Conservation (phyloP, 352 stramenopile species). For the Globisporangium parvum region DNA sequence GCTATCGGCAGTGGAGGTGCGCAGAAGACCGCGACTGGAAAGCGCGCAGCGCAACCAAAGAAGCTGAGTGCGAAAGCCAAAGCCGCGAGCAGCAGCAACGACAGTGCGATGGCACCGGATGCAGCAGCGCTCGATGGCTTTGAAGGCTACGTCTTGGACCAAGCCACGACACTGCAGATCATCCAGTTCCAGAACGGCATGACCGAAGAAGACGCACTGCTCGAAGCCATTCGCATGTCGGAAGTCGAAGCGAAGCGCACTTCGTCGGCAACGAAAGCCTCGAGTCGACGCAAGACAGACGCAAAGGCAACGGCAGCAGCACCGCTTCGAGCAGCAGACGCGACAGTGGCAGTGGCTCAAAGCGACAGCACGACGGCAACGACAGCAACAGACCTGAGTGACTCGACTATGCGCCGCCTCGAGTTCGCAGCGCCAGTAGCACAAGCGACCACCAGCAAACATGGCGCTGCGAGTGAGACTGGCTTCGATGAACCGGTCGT, state of each 20-base stretch:
- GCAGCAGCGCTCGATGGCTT: background rate
- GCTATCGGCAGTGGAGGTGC: no score
- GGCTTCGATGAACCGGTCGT: background rate
- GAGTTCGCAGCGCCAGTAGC: background rate
- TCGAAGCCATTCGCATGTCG: constrained; percentile 63
- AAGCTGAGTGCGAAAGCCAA: background rate
- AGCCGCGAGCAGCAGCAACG: background rate
- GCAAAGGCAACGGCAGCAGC: background rate
- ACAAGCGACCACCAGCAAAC: no score
- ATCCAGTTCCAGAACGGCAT: constrained; percentile 67
- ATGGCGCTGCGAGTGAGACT: no score
- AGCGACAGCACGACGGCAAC: background rate
- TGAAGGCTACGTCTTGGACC: constrained; percentile 22
- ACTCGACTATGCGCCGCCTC: background rate
- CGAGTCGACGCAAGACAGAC: background rate
- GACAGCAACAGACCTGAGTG: background rate
- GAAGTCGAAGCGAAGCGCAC: constrained; percentile 14
- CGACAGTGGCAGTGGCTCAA: background rate
- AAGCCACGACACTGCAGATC: constrained; percentile 32
- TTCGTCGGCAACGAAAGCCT: background rate
- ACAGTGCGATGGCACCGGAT: background rate
- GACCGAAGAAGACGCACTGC: constrained; percentile 63
- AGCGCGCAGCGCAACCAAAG: constrained; percentile 1
- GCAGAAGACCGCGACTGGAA: background rate
- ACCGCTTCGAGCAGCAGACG: background rate